A percentile compares a stretch with the other conserved stretches of the same genome.
These are phyloP conservation scores for Diplodia corticola DNA, from an alignment of 2,329 filamentous ascomycete species.

Conservation along the genomic window DNA sequence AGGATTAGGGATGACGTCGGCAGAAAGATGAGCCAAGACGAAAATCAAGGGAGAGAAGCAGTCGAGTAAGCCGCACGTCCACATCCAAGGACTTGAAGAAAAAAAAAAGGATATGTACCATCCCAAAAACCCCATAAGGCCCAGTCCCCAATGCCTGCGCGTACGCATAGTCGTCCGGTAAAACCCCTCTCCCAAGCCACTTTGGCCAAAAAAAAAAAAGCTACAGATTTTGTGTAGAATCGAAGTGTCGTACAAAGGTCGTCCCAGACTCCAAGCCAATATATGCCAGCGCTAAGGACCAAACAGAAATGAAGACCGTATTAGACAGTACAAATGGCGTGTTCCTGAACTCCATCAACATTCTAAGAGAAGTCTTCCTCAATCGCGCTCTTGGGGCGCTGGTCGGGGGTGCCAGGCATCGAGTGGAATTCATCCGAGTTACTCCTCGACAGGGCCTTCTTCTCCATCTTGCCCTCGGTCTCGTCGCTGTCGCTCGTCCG, in stretches of 20 bases:
- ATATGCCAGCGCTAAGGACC: conserved; percentile 13
- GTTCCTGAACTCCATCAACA: conserved; percentile 7
- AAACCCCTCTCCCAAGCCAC: neutral
- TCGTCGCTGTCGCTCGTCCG: conserved; percentile 28
- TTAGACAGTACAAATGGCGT: conserved; percentile 14
- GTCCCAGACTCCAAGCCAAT: conserved; percentile 16
- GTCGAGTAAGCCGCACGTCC: conserved; percentile 1
- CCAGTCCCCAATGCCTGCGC: conserved; percentile 3
- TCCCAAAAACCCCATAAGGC: neutral
- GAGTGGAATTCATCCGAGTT: conserved; percentile 47
- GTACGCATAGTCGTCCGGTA: conserved; percentile 1
- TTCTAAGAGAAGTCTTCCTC: conserved; percentile 9
- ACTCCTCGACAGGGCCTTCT: conserved; percentile 30
- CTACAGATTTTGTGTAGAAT: neutral
- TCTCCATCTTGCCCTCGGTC: conserved; percentile 28
- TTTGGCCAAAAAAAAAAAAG: neutral
- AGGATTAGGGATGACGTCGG: neutral
- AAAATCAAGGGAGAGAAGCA: neutral
- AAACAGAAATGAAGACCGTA: conserved; percentile 5
- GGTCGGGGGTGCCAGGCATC: conserved; percentile 38
- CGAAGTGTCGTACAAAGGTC: conserved; percentile 12
- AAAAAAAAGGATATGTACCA: conserved; percentile 3
- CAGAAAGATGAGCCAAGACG: neutral
- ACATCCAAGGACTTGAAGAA: neutral
- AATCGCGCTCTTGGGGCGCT: conserved; percentile 24